Evolutionary conservation across 371 early-diverging fungal genomes (phyloP).

Genomic region (Gilbertella persicaria): DNA sequence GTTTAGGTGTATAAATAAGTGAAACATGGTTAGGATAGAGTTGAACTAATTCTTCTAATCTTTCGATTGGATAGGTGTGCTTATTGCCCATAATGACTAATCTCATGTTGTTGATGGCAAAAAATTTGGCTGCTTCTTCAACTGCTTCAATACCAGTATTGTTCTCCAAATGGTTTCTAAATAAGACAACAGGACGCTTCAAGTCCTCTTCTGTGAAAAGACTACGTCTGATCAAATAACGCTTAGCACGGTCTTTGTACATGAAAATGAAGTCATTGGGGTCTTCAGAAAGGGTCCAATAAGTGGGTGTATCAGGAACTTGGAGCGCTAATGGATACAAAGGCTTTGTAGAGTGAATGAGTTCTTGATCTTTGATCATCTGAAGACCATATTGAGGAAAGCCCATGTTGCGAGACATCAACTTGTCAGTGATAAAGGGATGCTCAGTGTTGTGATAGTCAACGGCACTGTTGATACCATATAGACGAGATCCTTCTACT

Average conservation of each 20-base stretch:
- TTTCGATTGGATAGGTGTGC: slow-evolving; percentile 52
- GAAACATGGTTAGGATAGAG: slow-evolving; percentile 52
- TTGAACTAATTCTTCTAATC: slow-evolving; percentile 38
- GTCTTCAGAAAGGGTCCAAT: slow-evolving; percentile 32
- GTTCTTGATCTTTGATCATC: slow-evolving; percentile 22
- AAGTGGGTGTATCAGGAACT: slow-evolving; percentile 18
- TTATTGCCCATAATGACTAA: slow-evolving; percentile 61
- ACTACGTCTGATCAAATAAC: slow-evolving; percentile 47
- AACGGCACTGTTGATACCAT: slow-evolving; percentile 66
- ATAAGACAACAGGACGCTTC: slow-evolving; percentile 56
- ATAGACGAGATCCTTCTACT: slow-evolving; percentile 50
- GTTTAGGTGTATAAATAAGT: slow-evolving; percentile 45
- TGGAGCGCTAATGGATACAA: slow-evolving; percentile 12
- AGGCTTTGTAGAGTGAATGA: slow-evolving; percentile 11
- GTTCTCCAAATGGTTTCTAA: slow-evolving; percentile 53
- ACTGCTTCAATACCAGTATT: slow-evolving; percentile 53
- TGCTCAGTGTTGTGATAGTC: slow-evolving; percentile 51
- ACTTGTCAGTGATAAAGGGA: slow-evolving; percentile 53
- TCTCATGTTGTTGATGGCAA: slow-evolving; percentile 51
- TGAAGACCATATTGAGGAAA: slow-evolving; percentile 50
- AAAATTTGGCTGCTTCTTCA: slow-evolving; percentile 37
- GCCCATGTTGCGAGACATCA: slow-evolving; percentile 38
- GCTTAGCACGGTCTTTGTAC: slow-evolving; percentile 57
- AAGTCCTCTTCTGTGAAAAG: slow-evolving; percentile 48
- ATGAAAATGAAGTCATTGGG: slow-evolving; percentile 38